Conservation (phyloP, 176 grass and related monocot species). For the Carex littledalei region DNA sequence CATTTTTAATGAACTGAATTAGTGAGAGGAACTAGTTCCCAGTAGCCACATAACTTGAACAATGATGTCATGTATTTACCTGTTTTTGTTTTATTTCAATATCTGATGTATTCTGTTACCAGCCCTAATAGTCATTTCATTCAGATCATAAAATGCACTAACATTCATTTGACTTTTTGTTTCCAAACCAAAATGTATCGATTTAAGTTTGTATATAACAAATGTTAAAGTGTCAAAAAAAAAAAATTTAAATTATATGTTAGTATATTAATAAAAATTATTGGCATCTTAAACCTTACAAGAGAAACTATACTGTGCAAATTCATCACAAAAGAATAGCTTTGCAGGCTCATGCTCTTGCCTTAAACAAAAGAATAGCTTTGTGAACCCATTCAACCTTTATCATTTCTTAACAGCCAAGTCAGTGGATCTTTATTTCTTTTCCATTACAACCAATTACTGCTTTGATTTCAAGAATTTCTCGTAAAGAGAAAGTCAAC, state of each 20-base stretch:
- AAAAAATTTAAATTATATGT: neutral
- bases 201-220: neutral
- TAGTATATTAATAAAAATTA: neutral
- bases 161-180: neutral
- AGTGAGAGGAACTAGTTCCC: neutral
- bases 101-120: neutral
- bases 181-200: neutral
- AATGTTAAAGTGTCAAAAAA: neutral
- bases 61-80: neutral
- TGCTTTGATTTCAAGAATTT: slow-evolving; percentile 18
- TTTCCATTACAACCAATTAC: neutral
- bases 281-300: neutral
- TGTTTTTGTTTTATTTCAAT: neutral
- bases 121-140: neutral
- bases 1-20: neutral
- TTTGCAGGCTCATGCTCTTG: neutral
- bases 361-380: neutral
- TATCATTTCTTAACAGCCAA: slow-evolving; percentile 1
- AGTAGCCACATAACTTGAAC: neutral
- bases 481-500: slow-evolving; percentile 19
- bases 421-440: neutral
- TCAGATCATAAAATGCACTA: neutral
- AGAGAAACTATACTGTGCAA: neutral
- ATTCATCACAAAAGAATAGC: neutral
- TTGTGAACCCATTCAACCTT: neutral